Evolutionary conservation across 2,329 filamentous ascomycete species (phyloP), one percentile per base, ranked within the genome.

Genomic region (Elsinoe ampelina): DNA sequence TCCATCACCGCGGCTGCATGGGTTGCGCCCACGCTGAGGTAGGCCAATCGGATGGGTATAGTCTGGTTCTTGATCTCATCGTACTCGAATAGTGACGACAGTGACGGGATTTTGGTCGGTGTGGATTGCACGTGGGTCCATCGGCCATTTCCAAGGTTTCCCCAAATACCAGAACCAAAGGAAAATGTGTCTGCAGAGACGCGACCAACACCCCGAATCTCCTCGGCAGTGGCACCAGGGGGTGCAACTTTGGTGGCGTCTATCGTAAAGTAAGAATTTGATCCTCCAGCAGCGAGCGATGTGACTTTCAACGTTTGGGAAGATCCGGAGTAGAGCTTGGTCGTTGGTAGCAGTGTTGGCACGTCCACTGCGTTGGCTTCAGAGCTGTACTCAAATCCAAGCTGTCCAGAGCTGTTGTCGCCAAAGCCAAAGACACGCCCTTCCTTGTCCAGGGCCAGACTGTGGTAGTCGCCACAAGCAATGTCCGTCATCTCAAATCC

Each of bases 351-450:
- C 5, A 84, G 78, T 2, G 83, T 81, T 0, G 93, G 90, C 0
- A 79, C 78, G 61, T 92, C 87, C 20, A 87, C 75, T 58, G 74
- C 80, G 6, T 81, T 76, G 13, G 81, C 75, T 26, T 85, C 80
- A 0, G 79, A 68, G 50, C 83, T 82, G 55, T 80, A 81, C 52
- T 89, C 82, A 64, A 92, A 83, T n/a, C 92, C 92, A 2, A 97
- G 78, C 70, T 97, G 93, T n/a, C 93, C 93, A 42, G 82, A 81
- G 0, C 84, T 84, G 72, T 97, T 97, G 70, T 97, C 91, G 36
- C 93, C 93, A 72, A 95, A 97, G 5, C 84, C 78, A 70, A 93
- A 95, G 13, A 93, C 79, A 13, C 83, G 81, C 13, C 92, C 92
- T 54, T 85, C 77, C 59, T 81, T 80, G 66, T 92, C 88, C 13